Conservation (phyloP, 345 rosid species). For the Camelina hispida region DNA sequence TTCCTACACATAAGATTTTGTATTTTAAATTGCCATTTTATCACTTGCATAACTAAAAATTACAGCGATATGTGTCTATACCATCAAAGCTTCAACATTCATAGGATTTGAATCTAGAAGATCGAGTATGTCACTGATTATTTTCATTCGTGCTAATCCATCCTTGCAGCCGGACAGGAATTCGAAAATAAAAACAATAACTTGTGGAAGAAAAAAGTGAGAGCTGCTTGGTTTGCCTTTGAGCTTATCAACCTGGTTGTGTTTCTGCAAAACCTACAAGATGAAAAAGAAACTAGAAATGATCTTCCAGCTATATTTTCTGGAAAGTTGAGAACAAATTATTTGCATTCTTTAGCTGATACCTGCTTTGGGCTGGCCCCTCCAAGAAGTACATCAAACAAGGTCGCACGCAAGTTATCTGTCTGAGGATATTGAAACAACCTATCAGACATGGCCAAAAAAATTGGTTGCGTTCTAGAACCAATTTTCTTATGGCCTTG, state of each 20-base stretch:
- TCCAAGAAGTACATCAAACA: conserved; percentile 97
- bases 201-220: conserved; percentile 86
- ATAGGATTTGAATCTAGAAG: conserved; percentile 86
- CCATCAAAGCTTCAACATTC: conserved; percentile 94
- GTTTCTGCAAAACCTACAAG: conserved; percentile 82
- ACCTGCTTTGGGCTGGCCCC: conserved; percentile 99
- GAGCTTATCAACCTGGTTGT: conserved; percentile 62
- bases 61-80: conserved; percentile 41
- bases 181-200: conserved; percentile 71
- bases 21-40: conserved; percentile 38
- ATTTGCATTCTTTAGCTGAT: conserved; percentile 31
- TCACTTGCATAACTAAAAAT: conserved; percentile 19
- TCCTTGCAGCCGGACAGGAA: conserved; percentile 72
- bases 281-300: not conserved
- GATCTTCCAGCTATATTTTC: conserved; percentile 26
- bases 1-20: conserved; percentile 56
- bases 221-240: conserved; percentile 65
- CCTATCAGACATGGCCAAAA: conserved; percentile 75
- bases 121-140: conserved; percentile 76
- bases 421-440: conserved; percentile 82
- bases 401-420: conserved; percentile 82
- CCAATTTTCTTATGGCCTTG: conserved; percentile 63
- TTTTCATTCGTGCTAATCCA: conserved; percentile 66
- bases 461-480: conserved; percentile 69
- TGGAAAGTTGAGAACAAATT: conserved; percentile 27